These are phyloP conservation scores for Globisporangium nunn DNA, from an alignment of 352 stramenopile genomes.

Conservation along the genomic window DNA sequence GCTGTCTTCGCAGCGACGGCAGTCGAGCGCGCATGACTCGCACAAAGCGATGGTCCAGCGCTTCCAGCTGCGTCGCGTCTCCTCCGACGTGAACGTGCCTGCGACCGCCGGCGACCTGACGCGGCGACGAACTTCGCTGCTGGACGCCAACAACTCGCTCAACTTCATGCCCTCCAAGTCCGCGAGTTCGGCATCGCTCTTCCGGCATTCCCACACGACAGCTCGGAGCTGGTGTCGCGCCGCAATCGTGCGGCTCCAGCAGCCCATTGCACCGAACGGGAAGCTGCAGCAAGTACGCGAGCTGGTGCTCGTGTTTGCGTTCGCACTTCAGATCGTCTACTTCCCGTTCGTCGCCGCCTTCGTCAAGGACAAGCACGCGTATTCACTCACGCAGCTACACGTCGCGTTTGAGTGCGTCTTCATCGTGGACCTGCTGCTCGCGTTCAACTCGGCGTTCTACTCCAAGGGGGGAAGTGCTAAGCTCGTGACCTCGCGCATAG, in stretches of 20 bases:
- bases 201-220: not conserved
- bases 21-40: not conserved
- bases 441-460: slow-evolving; percentile 26
- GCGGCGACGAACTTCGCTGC: not conserved
- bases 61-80: slow-evolving; percentile 23
- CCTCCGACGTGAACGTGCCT: not conserved
- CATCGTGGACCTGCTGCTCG: slow-evolving; percentile 18
- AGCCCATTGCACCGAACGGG: slow-evolving; percentile 14
- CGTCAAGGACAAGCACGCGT: slow-evolving; percentile 1
- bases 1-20: not conserved
- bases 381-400: not conserved
- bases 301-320: slow-evolving; percentile 15
- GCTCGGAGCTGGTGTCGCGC: not conserved
- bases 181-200: slow-evolving; percentile 30
- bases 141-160: not conserved
- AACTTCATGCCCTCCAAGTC: not conserved
- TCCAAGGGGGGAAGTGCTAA: slow-evolving; percentile 11
- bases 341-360: slow-evolving; percentile 38
- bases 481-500: slow-evolving; percentile 15
- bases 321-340: slow-evolving; percentile 25
- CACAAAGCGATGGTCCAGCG: slow-evolving; percentile 46
- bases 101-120: too few species aligned
- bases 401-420: slow-evolving; percentile 11
- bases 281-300: slow-evolving; percentile 20
- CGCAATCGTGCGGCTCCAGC: not conserved